Percentiles rank a stretch among this genome's conserved stretches.
These are phyloP conservation scores for Lasiosphaeria ovina DNA, from an alignment of 495 filamentous ascomycete species.

Conservation along the genomic window DNA sequence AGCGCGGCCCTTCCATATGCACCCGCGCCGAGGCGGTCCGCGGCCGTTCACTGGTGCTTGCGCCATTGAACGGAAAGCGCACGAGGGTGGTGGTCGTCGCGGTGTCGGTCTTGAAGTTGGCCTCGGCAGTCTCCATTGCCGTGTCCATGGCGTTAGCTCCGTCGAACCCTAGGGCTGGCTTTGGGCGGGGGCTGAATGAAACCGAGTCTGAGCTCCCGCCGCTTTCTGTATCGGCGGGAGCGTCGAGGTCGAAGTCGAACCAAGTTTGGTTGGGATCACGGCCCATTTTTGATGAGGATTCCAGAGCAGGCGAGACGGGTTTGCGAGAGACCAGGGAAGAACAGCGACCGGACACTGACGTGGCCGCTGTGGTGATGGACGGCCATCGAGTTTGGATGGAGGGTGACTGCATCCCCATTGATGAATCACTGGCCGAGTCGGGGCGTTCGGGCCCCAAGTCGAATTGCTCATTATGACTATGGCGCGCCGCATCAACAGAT, in stretches of 20 bases:
- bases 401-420: slow-evolving; percentile 23
- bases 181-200: slow-evolving; percentile 3
- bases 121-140: not conserved
- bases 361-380: slow-evolving; percentile 36
- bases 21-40: slow-evolving; percentile 14
- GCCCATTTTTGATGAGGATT: slow-evolving; percentile 8
- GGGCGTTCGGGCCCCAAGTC: slow-evolving; percentile 1
- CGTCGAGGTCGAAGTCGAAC: slow-evolving; percentile 34
- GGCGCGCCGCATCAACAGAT: not conserved
- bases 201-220: not conserved
- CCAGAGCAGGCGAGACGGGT: slow-evolving; percentile 17
- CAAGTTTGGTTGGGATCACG: slow-evolving; percentile 23
- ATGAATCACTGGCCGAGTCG: slow-evolving; percentile 30
- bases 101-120: not conserved
- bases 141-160: not conserved
- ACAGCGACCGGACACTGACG: slow-evolving; percentile 33
- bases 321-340: slow-evolving; percentile 28
- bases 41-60: slow-evolving; percentile 12
- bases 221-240: not conserved
- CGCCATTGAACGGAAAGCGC: slow-evolving; percentile 2
- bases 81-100: not conserved
- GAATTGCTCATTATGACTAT: slow-evolving; percentile 1
- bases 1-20: slow-evolving; percentile 18
- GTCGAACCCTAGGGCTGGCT: not conserved
- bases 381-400: slow-evolving; percentile 31